Conservation (phyloP, 495 filamentous ascomycete species). For the Lepraria neglecta region DNA sequence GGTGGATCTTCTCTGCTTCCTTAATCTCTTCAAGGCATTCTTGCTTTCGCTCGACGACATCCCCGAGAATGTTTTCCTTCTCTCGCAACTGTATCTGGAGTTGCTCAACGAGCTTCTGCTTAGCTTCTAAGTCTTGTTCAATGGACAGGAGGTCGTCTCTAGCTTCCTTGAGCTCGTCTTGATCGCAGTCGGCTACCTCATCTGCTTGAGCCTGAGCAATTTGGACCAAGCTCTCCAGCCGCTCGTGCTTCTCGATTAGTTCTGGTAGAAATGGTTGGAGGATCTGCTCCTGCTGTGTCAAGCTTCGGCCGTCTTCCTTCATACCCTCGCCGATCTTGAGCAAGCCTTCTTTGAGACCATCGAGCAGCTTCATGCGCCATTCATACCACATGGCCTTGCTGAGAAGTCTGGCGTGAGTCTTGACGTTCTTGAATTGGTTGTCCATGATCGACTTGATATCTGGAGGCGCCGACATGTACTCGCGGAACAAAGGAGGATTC, state of each 20-base stretch:
- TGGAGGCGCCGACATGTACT: constrained; percentile 83
- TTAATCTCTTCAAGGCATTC: constrained; percentile 66
- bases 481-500: constrained; percentile 82
- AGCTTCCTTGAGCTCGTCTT: constrained; percentile 63
- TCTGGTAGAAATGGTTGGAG: constrained; percentile 59
- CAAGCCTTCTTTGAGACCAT: constrained; percentile 73
- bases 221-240: constrained; percentile 54
- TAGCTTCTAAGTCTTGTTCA: constrained; percentile 62
- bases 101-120: constrained; percentile 56
- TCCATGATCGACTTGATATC: constrained; percentile 83
- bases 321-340: constrained; percentile 67
- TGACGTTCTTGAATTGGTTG: constrained; percentile 93
- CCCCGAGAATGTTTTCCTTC: constrained; percentile 55
- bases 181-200: constrained; percentile 73
- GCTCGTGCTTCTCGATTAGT: constrained; percentile 51
- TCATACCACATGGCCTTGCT: constrained; percentile 97
- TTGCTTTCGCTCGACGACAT: constrained; percentile 57
- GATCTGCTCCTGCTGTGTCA: constrained; percentile 60
- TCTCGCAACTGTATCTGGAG: constrained; percentile 57
- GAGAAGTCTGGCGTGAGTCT: constrained; percentile 78
- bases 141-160: constrained; percentile 56
- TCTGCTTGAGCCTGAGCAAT: constrained; percentile 62
- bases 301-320: constrained; percentile 61
- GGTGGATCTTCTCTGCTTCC: constrained; percentile 74
- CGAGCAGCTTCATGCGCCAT: constrained; percentile 89